A percentile compares a stretch with the other conserved stretches of the same genome.
phyloP scores from a whole-genome alignment of 805 yeast genomes.

The Cephaloascus albidus region DNA sequence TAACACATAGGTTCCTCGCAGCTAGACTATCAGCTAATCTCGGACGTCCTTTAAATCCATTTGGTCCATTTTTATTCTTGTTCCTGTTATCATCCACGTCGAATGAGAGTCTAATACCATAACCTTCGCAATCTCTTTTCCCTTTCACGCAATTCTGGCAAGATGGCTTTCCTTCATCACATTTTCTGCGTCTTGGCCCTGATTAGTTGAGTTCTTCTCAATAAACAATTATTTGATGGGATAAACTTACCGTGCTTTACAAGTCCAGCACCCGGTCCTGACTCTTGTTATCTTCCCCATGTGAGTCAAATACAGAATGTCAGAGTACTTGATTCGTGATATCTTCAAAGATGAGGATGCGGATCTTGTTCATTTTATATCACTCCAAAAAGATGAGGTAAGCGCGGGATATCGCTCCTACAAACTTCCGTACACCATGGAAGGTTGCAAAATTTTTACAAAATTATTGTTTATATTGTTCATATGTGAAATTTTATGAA shows the following conservation, averaged over 20 bases:
- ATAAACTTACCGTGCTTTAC: constrained; percentile 34
- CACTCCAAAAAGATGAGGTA: no score
- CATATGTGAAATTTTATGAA: no score
- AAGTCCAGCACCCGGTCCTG: constrained; percentile 51
- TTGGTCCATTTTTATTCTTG: constrained; percentile 9
- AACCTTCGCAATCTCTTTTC: constrained; percentile 40
- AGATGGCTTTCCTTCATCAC: constrained; percentile 45
- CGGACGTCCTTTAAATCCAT: constrained; percentile 36
- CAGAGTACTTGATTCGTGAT: no score
- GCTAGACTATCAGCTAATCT: constrained; percentile 21
- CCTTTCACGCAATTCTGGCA: constrained; percentile 38
- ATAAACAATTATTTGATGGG: not conserved
- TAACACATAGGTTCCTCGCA: constrained; percentile 6
- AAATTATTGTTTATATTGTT: no score
- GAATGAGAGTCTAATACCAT: constrained; percentile 36
- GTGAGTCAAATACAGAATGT: no score
- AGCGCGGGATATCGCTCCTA: no score
- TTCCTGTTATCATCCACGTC: constrained; percentile 40
- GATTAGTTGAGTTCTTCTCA: constrained; percentile 5
- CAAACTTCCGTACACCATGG: no score
- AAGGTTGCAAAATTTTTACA: no score
- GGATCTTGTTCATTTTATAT: no score
- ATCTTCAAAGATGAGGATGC: no score
- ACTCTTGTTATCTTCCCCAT: constrained; percentile 38
- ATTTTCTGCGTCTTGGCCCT: constrained; percentile 42